Base-by-base conservation (phyloP, 2,329 filamentous ascomycete genomes). In the Sclerotinia spermophila region DNA sequence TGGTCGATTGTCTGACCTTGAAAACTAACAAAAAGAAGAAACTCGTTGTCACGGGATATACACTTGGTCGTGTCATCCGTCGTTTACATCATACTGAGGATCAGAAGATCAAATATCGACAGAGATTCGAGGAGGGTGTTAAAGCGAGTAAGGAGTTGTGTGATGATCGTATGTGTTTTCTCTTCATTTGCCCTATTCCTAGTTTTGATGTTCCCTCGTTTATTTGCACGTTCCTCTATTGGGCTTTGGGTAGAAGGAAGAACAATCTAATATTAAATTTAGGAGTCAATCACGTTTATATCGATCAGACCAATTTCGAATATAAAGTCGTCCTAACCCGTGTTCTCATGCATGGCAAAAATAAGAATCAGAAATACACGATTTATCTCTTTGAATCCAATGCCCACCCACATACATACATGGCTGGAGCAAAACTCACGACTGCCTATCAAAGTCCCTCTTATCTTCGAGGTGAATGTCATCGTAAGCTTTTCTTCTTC, bases 351-450 rank as follows among this genome's bases (percentile, higher is more conserved):
- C 77, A 79, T 21, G 74, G 75, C 6, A 81, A 82, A 17, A 85
- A 85, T 53, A 77, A 80, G 0, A 86, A 86, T 58, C 87, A 93
- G 76, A 87, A 85, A 45, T 89, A 87, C 55, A 81, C 83, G 0
- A 79, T 92, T 2, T 86, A 84, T 71, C 83, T 94, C 66, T 92
- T 88, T 81, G 87, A 93, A 79, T 90, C 89, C 7, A 84, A 87
- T 72, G 81, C 84, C 17, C 80, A 81, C 21, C 90, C 90, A 0
- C 82, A 82, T 71, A 84, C 86, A 0, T 94, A 92, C 80, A 86
- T 84, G 74, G 86, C 87, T 60, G 86, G 86, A 11, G 84, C 83
- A 61, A 86, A 86, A 68, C 81, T 82, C 70, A 80, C 75, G 42
- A 78, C 80, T 2, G 70, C 74, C 4, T 79, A 80, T 1, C 77